Percentiles rank a stretch among this genome's conserved stretches.
phyloP scores from a whole-genome alignment of 2,329 filamentous ascomycete species.

The Talaromyces sp. region DNA sequence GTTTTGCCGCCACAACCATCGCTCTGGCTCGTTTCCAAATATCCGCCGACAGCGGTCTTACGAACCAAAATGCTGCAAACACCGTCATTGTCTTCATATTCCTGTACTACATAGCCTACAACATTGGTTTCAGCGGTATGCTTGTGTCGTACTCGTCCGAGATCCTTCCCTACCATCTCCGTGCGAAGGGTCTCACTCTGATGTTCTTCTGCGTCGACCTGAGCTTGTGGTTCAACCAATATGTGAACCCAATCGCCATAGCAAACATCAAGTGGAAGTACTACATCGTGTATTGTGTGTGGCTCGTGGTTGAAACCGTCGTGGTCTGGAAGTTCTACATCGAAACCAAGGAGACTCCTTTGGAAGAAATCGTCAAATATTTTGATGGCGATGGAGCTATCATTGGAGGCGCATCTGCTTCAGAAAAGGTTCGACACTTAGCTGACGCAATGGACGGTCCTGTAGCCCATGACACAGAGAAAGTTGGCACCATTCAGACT shows the following conservation, averaged over 20 bases:
- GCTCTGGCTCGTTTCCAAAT: conserved; percentile 22
- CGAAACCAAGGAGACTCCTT: conserved; percentile 34
- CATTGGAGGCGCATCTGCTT: conserved; percentile 6
- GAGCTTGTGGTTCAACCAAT: conserved; percentile 30
- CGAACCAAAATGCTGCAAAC: conserved; percentile 24
- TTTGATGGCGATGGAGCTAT: conserved; percentile 21
- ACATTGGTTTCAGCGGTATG: conserved; percentile 29
- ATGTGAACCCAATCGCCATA: conserved; percentile 15
- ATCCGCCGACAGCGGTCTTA: conserved; percentile 8
- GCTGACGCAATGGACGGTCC: background rate
- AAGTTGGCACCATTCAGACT: background rate
- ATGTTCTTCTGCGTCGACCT: conserved; percentile 27
- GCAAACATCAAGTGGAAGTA: conserved; percentile 14
- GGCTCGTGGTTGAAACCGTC: conserved; percentile 28
- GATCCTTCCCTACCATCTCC: conserved; percentile 37
- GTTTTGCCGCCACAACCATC: conserved; percentile 21
- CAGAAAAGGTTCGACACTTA: conserved; percentile 2
- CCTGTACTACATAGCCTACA: conserved; percentile 31
- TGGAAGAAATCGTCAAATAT: conserved; percentile 28
- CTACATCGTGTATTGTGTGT: conserved; percentile 26
- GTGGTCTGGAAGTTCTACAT: conserved; percentile 30
- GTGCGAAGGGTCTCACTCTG: conserved; percentile 35
- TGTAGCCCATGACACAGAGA: background rate
- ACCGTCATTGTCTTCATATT: conserved; percentile 30
- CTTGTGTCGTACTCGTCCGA: conserved; percentile 29